phyloP scores from a whole-genome alignment of 257 asterid species.

The Plectranthus barbatus region DNA sequence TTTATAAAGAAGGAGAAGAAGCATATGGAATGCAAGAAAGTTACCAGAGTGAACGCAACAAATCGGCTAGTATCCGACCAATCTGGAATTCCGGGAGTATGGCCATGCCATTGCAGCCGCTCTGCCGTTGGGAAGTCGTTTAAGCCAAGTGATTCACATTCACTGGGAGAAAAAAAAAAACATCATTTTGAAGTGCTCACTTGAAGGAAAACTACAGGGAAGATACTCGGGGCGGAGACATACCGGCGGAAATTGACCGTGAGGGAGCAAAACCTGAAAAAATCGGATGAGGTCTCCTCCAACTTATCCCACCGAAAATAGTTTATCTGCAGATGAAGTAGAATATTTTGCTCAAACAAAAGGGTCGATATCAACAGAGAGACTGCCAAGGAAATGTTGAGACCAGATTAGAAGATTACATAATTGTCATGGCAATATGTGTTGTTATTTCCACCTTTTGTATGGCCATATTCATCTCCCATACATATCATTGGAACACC shows the following conservation, averaged over 20 bases:
- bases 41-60: conserved; percentile 85
- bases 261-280: conserved; percentile 76
- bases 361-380: neutral
- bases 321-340: conserved; percentile 56
- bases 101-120: conserved; percentile 93
- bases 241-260: conserved; percentile 70
- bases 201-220: conserved; percentile 5
- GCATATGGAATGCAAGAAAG: neutral
- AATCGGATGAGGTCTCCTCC: conserved; percentile 69
- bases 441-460: conserved; percentile 98
- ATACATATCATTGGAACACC: conserved; percentile 94
- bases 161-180: conserved; percentile 30
- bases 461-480: conserved; percentile 99
- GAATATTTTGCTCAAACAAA: neutral
- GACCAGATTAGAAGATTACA: conserved; percentile 31
- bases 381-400: neutral
- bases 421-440: conserved; percentile 90
- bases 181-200: neutral
- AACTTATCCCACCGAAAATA: conserved; percentile 94
- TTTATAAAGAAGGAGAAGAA: neutral
- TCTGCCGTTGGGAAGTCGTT: conserved; percentile 86
- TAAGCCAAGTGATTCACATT: conserved; percentile 87
- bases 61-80: conserved; percentile 86
- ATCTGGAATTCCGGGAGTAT: conserved; percentile 72
- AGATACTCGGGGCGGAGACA: neutral